Base-by-base conservation (phyloP, 1,139 yeast genomes). In the Lodderomyces elongisporus region DNA sequence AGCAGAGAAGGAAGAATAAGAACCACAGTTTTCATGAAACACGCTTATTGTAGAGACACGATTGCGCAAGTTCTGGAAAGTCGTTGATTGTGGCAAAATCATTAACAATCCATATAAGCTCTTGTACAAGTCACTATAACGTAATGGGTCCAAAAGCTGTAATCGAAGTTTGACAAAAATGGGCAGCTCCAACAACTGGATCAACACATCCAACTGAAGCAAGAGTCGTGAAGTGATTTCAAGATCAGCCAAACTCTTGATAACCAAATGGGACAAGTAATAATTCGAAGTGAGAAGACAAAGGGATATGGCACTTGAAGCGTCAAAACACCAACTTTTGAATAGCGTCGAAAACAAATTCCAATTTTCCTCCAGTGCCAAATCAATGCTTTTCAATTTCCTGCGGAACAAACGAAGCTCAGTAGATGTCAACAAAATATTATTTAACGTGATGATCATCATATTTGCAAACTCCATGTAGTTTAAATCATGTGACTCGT, bases 71-170 rank as follows among this genome's bases (percentile, higher is more conserved):
- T 85, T 78, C 15, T 75, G 78, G 56, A 87, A 93, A 0, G 98
- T 95, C n/a, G 87, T 75, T 0, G 96, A 85, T 54, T 93, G 99
- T 0, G 99, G 99, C 34, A 93, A 61, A 4, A 93, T 70, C 99
- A 93, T 93, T 39, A 93, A 66, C 31, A 93, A 72, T 1, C 98
- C 98, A 52, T 88, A 93, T 20, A 93, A 69, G 31, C 95, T 84
- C 52, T 88, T 87, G 69, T 83, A 85, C 27, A 93, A 61, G 49
- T 74, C 84, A 0, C 95, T 95, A 51, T 85, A 74, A 46, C 75
- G 77, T 34, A 81, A 87, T 1, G 96, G 96, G 51, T 88, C 95
- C 34, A 93, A 63, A 17, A 93, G 63, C 56, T 91, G 96, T 41
- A 93, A 63, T 41, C 99, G 71, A 42, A 91, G 67, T 48, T 85